These are phyloP conservation scores for Eucalyptus caleyi DNA, from an alignment of 345 rosid species.

Conservation along the genomic window DNA sequence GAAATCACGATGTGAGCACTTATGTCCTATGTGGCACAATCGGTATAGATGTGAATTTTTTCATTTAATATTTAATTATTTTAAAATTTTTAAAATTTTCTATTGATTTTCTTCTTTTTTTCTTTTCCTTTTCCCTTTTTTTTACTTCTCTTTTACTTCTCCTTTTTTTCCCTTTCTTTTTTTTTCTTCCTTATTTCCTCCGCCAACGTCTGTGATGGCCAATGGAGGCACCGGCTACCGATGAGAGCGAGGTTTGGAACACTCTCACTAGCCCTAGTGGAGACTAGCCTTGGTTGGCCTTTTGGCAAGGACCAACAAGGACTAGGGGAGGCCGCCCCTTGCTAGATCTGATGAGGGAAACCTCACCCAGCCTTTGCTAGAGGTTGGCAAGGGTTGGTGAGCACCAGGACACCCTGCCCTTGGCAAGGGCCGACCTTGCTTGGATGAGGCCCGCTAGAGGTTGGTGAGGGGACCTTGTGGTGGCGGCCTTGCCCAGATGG, in stretches of 20 bases:
- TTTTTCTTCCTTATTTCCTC: neutral
- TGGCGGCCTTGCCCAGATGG: neutral
- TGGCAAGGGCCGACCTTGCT: neutral
- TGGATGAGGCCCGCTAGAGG: neutral
- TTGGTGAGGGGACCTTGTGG: neutral
- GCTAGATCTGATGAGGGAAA: too few species aligned
- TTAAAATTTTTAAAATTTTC: too few species aligned
- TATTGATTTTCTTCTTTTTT: too few species aligned
- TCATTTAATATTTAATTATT: too few species aligned
- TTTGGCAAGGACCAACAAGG: neutral
- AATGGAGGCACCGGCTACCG: accelerated
- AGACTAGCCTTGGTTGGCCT: too few species aligned
- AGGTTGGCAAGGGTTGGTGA: too few species aligned
- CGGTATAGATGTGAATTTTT: too few species aligned
- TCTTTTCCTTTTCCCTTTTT: too few species aligned
- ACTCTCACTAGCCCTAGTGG: neutral
- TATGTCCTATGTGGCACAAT: neutral
- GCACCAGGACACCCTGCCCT: accelerated
- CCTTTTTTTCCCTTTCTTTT: too few species aligned
- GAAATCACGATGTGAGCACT: too few species aligned
- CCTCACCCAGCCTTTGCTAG: too few species aligned
- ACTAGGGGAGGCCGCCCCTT: accelerated
- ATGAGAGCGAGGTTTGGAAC: neutral
- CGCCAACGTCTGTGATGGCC: neutral
- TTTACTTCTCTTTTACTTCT: too few species aligned